A percentile compares a stretch with the other conserved stretches of the same genome.
These are phyloP conservation scores for Eleusine indica DNA, from an alignment of 176 grass and related monocot species.

Conservation along the genomic window DNA sequence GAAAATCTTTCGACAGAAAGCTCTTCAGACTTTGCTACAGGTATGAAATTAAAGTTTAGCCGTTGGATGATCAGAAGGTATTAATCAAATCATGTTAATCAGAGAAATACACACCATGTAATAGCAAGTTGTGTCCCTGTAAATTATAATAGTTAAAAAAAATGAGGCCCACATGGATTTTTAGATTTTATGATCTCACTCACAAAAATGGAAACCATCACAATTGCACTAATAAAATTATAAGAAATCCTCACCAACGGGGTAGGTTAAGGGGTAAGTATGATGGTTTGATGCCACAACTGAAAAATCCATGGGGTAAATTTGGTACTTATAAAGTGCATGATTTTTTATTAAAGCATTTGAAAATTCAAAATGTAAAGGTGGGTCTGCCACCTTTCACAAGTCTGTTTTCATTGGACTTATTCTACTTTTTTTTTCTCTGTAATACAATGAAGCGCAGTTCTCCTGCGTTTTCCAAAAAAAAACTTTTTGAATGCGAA, in stretches of 20 bases:
- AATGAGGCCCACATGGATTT: constrained; percentile 1
- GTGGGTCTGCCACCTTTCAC: neutral
- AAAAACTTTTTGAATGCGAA: too few species aligned
- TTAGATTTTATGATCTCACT: neutral
- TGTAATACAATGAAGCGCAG: too few species aligned
- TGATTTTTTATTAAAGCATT: neutral
- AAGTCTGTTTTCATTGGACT: neutral
- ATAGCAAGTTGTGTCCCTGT: neutral
- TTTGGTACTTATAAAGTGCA: constrained; percentile 8
- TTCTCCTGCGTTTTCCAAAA: too few species aligned
- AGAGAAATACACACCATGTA: neutral
- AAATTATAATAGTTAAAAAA: constrained; percentile 24
- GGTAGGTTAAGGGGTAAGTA: neutral
- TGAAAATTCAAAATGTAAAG: neutral
- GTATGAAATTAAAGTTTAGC: constrained; percentile 52
- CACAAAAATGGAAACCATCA: neutral
- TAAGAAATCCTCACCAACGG: constrained; percentile 7
- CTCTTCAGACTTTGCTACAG: constrained; percentile 88
- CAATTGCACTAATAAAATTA: constrained; percentile 6
- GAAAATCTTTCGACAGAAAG: constrained; percentile 71
- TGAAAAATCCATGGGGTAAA: constrained; percentile 10
- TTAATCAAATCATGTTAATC: constrained; percentile 31
- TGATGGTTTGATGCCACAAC: neutral
- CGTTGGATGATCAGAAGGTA: constrained; percentile 44
- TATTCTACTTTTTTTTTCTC: too few species aligned